Percentiles rank a stretch among this genome's conserved stretches.
Conservation (phyloP, 768 basidiomycete species). For the Suillus occidentalis region DNA sequence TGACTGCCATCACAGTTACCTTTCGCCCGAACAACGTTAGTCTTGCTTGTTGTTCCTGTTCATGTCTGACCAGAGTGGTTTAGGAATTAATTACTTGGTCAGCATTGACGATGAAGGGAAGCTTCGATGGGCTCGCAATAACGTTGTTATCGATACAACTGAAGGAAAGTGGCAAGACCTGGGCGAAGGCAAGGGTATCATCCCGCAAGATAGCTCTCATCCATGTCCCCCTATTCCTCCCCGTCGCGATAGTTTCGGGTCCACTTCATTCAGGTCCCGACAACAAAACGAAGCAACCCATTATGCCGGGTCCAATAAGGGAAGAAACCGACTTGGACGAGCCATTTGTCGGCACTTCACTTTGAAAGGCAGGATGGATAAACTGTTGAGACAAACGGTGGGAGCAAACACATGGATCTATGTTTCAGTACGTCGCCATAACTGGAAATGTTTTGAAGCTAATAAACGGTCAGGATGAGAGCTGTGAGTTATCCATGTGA, state of each 20-base stretch:
- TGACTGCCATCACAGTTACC: slow-evolving; percentile 40
- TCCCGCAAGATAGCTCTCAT: slow-evolving; percentile 28
- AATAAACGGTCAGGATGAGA: slow-evolving; percentile 43
- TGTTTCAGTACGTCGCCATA: slow-evolving; percentile 44
- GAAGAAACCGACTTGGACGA: slow-evolving; percentile 39
- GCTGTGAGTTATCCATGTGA: slow-evolving; percentile 39
- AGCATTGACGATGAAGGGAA: slow-evolving; percentile 53
- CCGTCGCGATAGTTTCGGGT: slow-evolving; percentile 23
- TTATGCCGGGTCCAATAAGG: slow-evolving; percentile 36
- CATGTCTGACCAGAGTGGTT: neutral
- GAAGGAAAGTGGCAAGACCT: slow-evolving; percentile 63
- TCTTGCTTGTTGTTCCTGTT: neutral
- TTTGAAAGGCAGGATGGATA: slow-evolving; percentile 49
- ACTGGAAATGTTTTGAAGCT: slow-evolving; percentile 1
- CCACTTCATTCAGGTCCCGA: slow-evolving; percentile 11
- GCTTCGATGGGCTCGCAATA: slow-evolving; percentile 57
- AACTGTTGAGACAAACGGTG: slow-evolving; percentile 57
- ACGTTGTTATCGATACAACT: slow-evolving; percentile 59
- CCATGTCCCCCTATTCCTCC: slow-evolving; percentile 11
- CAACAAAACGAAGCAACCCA: slow-evolving; percentile 41
- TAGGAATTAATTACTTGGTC: slow-evolving; percentile 65
- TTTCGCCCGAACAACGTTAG: slow-evolving; percentile 58
- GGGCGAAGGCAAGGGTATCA: slow-evolving; percentile 54
- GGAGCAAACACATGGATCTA: slow-evolving; percentile 69
- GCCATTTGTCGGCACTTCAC: slow-evolving; percentile 48